Evolutionary conservation across 2,329 filamentous ascomycete genomes (phyloP).

Genomic region (Penicillium sp.): DNA sequence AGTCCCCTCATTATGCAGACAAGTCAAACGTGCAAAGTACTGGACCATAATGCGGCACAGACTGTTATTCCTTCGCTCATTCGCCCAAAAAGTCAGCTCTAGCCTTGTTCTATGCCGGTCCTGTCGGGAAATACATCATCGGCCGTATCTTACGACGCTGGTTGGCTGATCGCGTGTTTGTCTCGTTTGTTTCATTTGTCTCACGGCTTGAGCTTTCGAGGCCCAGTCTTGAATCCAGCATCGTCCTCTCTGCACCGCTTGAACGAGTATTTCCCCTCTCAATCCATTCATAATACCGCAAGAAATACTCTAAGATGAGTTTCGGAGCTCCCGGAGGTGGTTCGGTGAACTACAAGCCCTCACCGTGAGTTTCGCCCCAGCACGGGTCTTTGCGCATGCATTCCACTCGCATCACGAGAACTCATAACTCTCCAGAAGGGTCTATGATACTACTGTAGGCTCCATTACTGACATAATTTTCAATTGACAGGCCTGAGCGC

Average conservation of each 20-base stretch:
- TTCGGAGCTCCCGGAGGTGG: conserved; percentile 72
- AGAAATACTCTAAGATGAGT: conserved; percentile 38
- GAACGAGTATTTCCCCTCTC: not conserved
- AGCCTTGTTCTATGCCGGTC: not conserved
- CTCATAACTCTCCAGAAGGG: not conserved
- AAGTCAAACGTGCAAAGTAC: not conserved
- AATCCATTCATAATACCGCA: not conserved
- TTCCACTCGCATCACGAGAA: not conserved
- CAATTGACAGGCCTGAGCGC: conserved; percentile 69
- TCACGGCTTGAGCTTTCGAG: conserved; percentile 10
- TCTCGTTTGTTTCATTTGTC: conserved; percentile 34
- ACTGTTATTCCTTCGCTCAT: not conserved
- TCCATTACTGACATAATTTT: conserved; percentile 4
- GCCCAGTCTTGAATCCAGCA: not conserved
- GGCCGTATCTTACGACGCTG: conserved; percentile 5
- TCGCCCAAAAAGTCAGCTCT: not conserved
- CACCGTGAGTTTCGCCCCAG: conserved; percentile 57
- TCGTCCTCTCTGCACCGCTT: not conserved
- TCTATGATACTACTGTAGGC: not conserved
- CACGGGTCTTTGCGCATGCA: not conserved
- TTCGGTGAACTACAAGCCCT: conserved; percentile 65
- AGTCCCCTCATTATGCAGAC: not conserved
- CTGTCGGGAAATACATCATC: conserved; percentile 13
- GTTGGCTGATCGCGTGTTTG: conserved; percentile 25
- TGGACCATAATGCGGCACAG: not conserved